Base-by-base conservation (phyloP, 1,139 yeast genomes). In the Debaryomyces udenii region DNA sequence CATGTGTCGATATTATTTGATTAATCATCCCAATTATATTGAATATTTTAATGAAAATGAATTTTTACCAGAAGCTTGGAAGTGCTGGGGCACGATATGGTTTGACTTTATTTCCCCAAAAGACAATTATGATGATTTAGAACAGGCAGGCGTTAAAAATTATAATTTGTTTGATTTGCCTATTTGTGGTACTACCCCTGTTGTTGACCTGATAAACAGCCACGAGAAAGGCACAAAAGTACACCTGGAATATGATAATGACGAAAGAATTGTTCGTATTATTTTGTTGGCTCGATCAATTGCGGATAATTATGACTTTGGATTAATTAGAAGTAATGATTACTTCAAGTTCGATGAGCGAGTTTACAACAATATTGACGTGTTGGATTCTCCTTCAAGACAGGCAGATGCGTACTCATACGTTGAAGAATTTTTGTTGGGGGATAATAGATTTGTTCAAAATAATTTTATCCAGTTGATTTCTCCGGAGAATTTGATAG, bases 31-130 rank as follows among this genome's bases (percentile, higher is more conserved):
- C 2, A 56, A 65, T 38, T 66, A 66, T 45, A 50, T 72, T 28
- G 57, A 62, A 31, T 56, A 67, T 46, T 82, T 80, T 55, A 71
- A 78, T 44, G 68, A 73, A 31, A 71, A 79, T 55, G 93, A 85
- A 59, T 76, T 70, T 35, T 64, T 86, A 39, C 80, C 86, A 30
- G 94, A 86, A 61, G 86, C 82, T 22, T 85, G 91, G 90, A 82
- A 82, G 56, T 82, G 90, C 55, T 85, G 93, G 90, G 94, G 94
- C 2, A 80, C 90, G 0, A 62, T 86, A 31, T 86, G 93, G 91
- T 86, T 80, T 62, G 91, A 86, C 59, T 69, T 70, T 33, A 65
- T 83, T 31, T 48, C 57, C 6, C 49, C 62, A 22, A 81, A 81
- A 49, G 68, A 68, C 2, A 85, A 80, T 49, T 81, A 76, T 49